phyloP scores from a whole-genome alignment of 495 filamentous ascomycete species.

The Letharia columbiana region DNA sequence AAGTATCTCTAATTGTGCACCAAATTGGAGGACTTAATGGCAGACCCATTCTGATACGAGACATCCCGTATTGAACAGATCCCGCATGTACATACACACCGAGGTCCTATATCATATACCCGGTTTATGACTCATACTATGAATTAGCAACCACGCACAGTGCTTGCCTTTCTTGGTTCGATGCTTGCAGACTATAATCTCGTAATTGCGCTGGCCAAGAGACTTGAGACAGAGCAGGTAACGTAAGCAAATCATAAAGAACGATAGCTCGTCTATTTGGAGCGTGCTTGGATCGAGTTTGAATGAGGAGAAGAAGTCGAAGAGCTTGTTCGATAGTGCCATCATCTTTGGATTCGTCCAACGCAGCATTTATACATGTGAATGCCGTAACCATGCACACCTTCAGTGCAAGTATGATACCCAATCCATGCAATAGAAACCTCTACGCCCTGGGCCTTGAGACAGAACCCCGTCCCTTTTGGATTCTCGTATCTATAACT shows the following conservation, averaged over 20 bases:
- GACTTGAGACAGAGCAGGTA: not conserved
- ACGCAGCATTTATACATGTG: not conserved
- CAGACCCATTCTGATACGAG: not conserved
- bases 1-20: not conserved
- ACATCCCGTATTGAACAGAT: not conserved
- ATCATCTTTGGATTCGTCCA: not conserved
- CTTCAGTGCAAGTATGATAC: not conserved
- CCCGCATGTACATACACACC: not conserved
- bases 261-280: too few species aligned
- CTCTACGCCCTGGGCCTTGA: not conserved
- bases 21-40: constrained; percentile 4
- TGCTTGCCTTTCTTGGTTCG: not conserved
- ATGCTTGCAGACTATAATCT: not conserved
- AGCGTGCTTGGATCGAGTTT: not conserved
- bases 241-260: not conserved
- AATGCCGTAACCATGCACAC: not conserved
- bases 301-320: not conserved
- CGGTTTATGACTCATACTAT: not conserved
- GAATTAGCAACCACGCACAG: not conserved
- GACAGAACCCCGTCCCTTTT: not conserved
- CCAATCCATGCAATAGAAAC: not conserved
- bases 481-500: constrained; percentile 42
- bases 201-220: not conserved
- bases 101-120: not conserved
- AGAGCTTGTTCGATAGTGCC: not conserved